A percentile compares a stretch with the other conserved stretches of the same genome.
phyloP scores from a whole-genome alignment of 2,329 filamentous ascomycete genomes.

The Sclerotinia borealis region DNA sequence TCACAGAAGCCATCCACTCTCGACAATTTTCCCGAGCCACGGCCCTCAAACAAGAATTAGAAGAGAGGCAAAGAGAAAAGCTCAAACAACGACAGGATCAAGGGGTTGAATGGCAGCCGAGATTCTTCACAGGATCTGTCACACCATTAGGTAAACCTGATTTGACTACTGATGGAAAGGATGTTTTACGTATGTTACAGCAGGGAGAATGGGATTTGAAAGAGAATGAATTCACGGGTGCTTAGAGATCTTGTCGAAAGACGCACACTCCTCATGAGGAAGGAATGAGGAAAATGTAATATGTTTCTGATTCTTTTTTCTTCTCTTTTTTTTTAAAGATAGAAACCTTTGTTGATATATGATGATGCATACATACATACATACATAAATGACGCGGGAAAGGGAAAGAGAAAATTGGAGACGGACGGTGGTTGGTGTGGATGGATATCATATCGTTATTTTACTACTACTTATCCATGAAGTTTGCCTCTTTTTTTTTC shows the following conservation, averaged over 20 bases:
- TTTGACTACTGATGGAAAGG: conserved; percentile 55
- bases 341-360: neutral
- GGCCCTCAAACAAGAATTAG: conserved; percentile 79
- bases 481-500: neutral
- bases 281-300: no score
- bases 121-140: conserved; percentile 71
- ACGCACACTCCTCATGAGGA: neutral
- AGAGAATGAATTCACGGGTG: conserved; percentile 20
- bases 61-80: conserved; percentile 82
- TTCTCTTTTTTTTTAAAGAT: neutral
- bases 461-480: neutral
- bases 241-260: neutral
- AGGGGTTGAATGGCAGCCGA: conserved; percentile 69
- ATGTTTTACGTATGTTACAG: conserved; percentile 50
- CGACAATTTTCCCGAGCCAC: conserved; percentile 86
- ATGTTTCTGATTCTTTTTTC: neutral
- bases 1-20: conserved; percentile 76
- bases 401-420: neutral
- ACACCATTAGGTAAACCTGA: conserved; percentile 55
- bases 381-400: neutral
- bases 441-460: neutral
- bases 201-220: conserved; percentile 35
- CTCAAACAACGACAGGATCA: conserved; percentile 70
- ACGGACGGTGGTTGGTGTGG: neutral
- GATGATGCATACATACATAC: neutral